Evolutionary conservation across 208 protist genomes (phyloP).

Genomic region (Leishmania arabica): DNA sequence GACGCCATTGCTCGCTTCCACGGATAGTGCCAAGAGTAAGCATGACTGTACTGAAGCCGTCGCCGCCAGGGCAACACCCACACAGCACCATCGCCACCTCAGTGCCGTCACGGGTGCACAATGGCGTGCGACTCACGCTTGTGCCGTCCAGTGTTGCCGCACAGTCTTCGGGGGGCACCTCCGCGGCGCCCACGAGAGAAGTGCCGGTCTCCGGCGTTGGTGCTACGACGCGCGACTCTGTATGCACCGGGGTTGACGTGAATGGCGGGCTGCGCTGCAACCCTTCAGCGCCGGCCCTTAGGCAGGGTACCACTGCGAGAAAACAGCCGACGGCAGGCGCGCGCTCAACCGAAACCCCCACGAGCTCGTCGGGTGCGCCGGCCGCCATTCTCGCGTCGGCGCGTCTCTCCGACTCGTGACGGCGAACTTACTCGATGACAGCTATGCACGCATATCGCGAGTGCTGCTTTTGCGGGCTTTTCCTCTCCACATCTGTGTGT

Average conservation of each 20-base stretch:
- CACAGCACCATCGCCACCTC: not conserved
- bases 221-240: not conserved
- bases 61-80: not conserved
- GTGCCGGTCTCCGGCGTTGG: not conserved
- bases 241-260: too few species aligned
- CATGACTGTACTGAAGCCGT: not conserved
- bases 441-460: not conserved
- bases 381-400: conserved; percentile 9
- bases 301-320: too few species aligned
- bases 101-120: not conserved
- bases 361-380: not conserved
- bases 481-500: not conserved
- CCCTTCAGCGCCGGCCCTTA: conserved; percentile 3
- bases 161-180: not conserved
- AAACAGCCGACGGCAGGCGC: not conserved
- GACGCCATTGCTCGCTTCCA: conserved; percentile 12
- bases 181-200: not conserved
- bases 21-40: conserved; percentile 4
- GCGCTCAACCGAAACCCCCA: conserved; percentile 4
- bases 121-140: not conserved
- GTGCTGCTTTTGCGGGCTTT: not conserved
- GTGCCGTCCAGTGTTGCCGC: not conserved
- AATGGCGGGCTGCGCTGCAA: not conserved
- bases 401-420: not conserved
- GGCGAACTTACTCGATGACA: not conserved